These are phyloP conservation scores for Basidioascus undulatus DNA, from an alignment of 768 basidiomycete species.

Conservation along the genomic window DNA sequence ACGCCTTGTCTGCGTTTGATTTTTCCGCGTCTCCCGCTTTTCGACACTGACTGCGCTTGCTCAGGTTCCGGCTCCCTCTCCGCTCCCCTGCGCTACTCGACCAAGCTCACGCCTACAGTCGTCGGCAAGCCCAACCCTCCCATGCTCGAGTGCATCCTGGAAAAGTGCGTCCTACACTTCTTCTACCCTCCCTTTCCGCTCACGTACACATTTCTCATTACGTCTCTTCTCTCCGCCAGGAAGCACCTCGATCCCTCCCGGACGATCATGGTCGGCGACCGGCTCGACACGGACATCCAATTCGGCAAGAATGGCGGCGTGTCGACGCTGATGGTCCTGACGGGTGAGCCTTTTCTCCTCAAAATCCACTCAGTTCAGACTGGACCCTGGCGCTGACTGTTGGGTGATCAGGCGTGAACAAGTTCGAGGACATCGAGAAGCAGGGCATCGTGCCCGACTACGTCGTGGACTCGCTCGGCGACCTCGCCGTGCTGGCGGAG, in stretches of 20 bases:
- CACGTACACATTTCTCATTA: background rate
- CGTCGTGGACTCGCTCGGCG: constrained; percentile 56
- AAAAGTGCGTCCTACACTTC: constrained; percentile 26
- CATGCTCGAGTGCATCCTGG: constrained; percentile 82
- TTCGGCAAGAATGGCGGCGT: constrained; percentile 76
- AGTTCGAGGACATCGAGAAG: constrained; percentile 45
- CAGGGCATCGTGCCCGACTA: constrained; percentile 51
- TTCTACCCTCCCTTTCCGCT: background rate
- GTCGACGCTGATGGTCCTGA: constrained; percentile 68
- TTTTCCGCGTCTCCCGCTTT: too few relatives aligned
- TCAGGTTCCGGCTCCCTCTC: constrained; percentile 44
- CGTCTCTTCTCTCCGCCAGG: constrained; percentile 23
- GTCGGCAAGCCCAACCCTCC: constrained; percentile 77
- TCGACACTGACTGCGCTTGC: background rate
- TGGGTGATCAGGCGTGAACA: constrained; percentile 40
- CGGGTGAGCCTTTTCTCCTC: constrained; percentile 29
- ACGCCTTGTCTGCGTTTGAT: too few relatives aligned
- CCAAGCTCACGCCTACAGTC: constrained; percentile 42
- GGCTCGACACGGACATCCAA: constrained; percentile 81
- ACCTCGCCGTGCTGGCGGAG: constrained; percentile 26
- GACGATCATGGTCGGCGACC: constrained; percentile 89
- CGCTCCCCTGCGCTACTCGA: constrained; percentile 42
- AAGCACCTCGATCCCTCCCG: constrained; percentile 60
- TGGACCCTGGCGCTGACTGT: background rate
- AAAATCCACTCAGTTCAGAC: background rate